Base-by-base conservation (phyloP, 1,284 basidiomycete species). In the Xanthoconium separans region DNA sequence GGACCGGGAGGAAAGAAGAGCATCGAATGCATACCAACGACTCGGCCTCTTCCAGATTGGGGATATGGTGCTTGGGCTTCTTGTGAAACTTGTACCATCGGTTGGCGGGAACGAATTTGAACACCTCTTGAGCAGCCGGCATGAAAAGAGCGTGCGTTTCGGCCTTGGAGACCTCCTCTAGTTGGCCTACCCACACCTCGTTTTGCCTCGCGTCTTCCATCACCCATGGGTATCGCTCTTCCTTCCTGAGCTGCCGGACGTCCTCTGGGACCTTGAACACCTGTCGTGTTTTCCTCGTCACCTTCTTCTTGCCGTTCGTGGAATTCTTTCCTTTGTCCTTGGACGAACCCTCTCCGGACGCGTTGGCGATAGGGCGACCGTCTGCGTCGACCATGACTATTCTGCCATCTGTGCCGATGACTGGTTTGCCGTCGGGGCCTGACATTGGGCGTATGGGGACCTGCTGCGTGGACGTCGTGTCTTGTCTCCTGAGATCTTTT, bases 61-160 rank as follows among this genome's bases (percentile, higher is more conserved):
- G 83, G 33, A 90, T 77, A 61, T 82, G 77, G 63, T 91, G 84
- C 57, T 84, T 85, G 43, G 88, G 80, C 62, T 84, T 86, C 75
- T 90, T 91, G 73, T 89, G 88, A 66, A 94, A 93, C 70, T 91
- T 91, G 76, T 94, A 95, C 87, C 89, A 94, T 45, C 92, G 80
- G 68, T 92, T 84, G 5, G 89, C 85, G 18, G 91, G 87, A 9
- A 94, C 85, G 70, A 94, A 93, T 66, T 89, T 86, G 78, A 94
- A 94, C 33, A 85, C 78, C 55, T 87, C 80, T 63, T 84, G 82
- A 47, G 82, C 80, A 15, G 85, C 82, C 39, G 87, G 88, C 87
- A 90, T 89, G 63, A 87, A 85, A 67, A 87, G 83, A 10, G 79
- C 84, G 52, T 85, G 80, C 7, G 78, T 81, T 48, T 79, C 79